phyloP scores from a whole-genome alignment of 2,329 filamentous ascomycete genomes.

The Exophiala aquamarina region DNA sequence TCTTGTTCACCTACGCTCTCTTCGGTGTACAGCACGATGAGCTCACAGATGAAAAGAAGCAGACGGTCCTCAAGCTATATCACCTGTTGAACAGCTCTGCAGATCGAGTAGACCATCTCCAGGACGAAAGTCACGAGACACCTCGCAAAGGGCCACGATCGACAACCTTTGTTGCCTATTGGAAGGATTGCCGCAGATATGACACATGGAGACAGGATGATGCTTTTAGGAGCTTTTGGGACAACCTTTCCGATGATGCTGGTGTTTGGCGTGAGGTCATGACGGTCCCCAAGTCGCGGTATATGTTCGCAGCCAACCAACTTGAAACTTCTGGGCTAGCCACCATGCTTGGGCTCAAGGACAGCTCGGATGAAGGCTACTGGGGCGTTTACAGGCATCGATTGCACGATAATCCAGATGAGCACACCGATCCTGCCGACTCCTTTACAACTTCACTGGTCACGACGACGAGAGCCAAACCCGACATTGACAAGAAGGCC shows the following conservation, averaged over 20 bases:
- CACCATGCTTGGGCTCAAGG: slow-evolving; percentile 11
- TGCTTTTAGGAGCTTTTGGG: slow-evolving; percentile 12
- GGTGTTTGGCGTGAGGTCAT: slow-evolving; percentile 20
- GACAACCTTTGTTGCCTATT: slow-evolving; percentile 17
- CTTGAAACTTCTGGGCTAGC: slow-evolving; percentile 10
- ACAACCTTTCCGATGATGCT: slow-evolving; percentile 13
- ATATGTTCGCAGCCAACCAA: slow-evolving; percentile 14
- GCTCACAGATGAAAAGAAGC: slow-evolving; percentile 14
- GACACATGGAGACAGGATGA: slow-evolving; percentile 8
- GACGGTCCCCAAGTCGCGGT: slow-evolving; percentile 18
- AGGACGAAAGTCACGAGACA: slow-evolving; percentile 15
- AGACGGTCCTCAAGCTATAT: slow-evolving; percentile 7
- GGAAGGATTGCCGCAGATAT: slow-evolving; percentile 9
- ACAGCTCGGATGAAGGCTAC: slow-evolving; percentile 13
- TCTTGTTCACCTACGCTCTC: slow-evolving; percentile 15
- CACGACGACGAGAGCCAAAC: slow-evolving; percentile 3
- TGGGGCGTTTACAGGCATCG: slow-evolving; percentile 17
- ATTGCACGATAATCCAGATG: slow-evolving; percentile 8
- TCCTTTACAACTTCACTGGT: slow-evolving; percentile 13
- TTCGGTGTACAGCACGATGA: slow-evolving; percentile 16
- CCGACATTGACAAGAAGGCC: slow-evolving; percentile 5
- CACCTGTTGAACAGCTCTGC: slow-evolving; percentile 8
- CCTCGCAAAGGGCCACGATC: slow-evolving; percentile 7
- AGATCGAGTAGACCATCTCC: slow-evolving; percentile 14
- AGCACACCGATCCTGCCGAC: slow-evolving; percentile 13